A percentile compares a stretch with the other conserved stretches of the same genome.
Evolutionary conservation across 148 eudicot species (phyloP).

Genomic region (Fagopyrum tataricum): DNA sequence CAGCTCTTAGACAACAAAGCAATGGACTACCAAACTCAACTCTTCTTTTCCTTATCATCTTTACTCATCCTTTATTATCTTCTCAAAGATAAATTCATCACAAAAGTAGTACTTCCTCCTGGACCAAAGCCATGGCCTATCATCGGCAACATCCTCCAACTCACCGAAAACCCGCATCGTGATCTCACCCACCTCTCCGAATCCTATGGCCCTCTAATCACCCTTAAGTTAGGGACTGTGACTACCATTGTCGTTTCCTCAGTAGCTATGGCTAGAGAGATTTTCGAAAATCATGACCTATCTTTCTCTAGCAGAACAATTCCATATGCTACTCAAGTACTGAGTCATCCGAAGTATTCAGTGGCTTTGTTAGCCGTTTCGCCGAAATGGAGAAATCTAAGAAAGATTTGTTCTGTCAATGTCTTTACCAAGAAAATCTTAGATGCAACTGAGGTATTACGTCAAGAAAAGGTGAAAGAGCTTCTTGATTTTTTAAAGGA

Average conservation of each 20-base stretch:
- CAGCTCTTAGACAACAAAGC: too few relatives aligned
- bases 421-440: background rate
- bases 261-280: conserved; percentile 15
- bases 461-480: conserved; percentile 7
- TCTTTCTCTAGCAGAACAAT: conserved; percentile 13
- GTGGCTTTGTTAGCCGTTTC: conserved; percentile 12
- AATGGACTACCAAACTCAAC: too few relatives aligned
- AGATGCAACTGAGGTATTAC: background rate
- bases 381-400: conserved; percentile 4
- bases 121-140: conserved; percentile 14
- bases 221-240: conserved; percentile 10
- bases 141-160: conserved; percentile 12
- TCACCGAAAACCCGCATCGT: conserved; percentile 9
- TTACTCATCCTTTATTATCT: too few relatives aligned
- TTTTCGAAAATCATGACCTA: conserved; percentile 15
- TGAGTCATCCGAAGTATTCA: background rate
- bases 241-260: conserved; percentile 14
- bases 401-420: too few relatives aligned
- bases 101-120: conserved; percentile 15
- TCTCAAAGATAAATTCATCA: too few relatives aligned
- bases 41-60: too few relatives aligned
- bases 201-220: background rate
- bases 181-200: conserved; percentile 6
- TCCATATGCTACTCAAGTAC: background rate
- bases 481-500: background rate